These are phyloP conservation scores for Amniculicola lignicola DNA, from an alignment of 495 filamentous ascomycete species.

Conservation along the genomic window DNA sequence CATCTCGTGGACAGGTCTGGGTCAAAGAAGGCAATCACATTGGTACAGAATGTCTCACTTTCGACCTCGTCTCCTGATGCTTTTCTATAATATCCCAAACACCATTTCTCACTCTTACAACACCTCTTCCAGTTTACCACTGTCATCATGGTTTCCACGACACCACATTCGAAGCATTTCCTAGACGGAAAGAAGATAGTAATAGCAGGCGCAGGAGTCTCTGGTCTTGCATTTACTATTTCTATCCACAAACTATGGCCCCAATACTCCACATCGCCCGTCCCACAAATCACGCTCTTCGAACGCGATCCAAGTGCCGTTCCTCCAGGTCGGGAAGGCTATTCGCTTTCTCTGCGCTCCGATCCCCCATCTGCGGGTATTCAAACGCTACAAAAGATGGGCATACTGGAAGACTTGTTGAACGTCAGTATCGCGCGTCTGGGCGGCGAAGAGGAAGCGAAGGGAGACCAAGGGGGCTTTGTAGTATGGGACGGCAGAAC, in stretches of 20 bases:
- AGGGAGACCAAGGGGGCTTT: conserved; percentile 15
- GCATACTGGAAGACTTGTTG: conserved; percentile 33
- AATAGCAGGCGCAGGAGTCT: conserved; percentile 42
- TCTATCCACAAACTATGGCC: conserved; percentile 39
- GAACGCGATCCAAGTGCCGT: conserved; percentile 36
- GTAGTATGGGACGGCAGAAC: conserved; percentile 33
- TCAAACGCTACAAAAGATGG: conserved; percentile 37
- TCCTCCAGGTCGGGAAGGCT: conserved; percentile 35
- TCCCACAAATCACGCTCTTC: conserved; percentile 34
- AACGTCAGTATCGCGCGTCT: background rate
- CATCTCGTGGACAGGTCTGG: too few species aligned
- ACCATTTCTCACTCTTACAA: too few species aligned
- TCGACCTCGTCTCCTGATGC: too few species aligned
- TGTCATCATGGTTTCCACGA: too few species aligned
- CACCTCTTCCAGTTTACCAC: too few species aligned
- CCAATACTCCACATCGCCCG: conserved; percentile 22
- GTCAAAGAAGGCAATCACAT: too few species aligned
- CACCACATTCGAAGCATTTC: conserved; percentile 26
- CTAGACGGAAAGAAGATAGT: conserved; percentile 41
- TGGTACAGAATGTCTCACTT: too few species aligned
- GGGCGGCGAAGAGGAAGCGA: background rate
- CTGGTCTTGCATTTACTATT: conserved; percentile 40
- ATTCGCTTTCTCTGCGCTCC: conserved; percentile 42
- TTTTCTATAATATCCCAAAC: too few species aligned
- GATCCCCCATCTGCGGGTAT: conserved; percentile 31